Evolutionary conservation across 352 stramenopile genomes (phyloP), one percentile per base, ranked within the genome.

Genomic region (Globisporangium okanoganense): DNA sequence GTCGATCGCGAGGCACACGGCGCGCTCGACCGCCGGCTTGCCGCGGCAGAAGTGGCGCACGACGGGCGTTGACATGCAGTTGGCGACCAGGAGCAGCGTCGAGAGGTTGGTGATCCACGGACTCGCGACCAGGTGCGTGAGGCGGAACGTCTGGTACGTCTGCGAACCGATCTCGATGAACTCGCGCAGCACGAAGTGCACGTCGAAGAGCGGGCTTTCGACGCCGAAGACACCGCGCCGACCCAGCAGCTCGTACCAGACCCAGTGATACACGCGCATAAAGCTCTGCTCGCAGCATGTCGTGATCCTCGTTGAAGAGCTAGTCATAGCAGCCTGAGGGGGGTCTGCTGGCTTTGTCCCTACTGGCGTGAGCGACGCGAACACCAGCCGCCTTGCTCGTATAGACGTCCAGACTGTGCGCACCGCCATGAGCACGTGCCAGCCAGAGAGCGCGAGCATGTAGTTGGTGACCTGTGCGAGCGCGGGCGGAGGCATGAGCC

Each of bases 1-100:
- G 25, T 75, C 68, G 7, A 73, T 43, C 10, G 38, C 12, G 24
- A 77, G 55, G n/a, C 67, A 72, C 2, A 62, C 8, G 1, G 70
- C 24, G 1, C 70, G 64, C 29, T 72, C 67, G 6, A 61, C 13
- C 20, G 64, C 66, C 5, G 57, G 57, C 10, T 33, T 57, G 2
- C 25, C n/a, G 57, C 22, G 22, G 13, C 24, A 63, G 22, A 63
- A 57, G 6, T 49, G 33, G 16, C 41, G 57, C 18, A 63, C 57
- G 22, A 57, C 20, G 2, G 57, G 47, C 20, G 57, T 63, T 9
- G 57, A 63, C 5, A 56, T 18, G 6, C 45, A 63, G 35, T 63
- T 63, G 45, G 8, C 33, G 49, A 63, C 31, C 22, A 57, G 36
- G 33, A 63, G 45, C 45, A 63, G 27, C 9, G 38, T 63, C 45